Conservation (phyloP, 495 filamentous ascomycete genomes). For the Articulospora tetracladia region DNA sequence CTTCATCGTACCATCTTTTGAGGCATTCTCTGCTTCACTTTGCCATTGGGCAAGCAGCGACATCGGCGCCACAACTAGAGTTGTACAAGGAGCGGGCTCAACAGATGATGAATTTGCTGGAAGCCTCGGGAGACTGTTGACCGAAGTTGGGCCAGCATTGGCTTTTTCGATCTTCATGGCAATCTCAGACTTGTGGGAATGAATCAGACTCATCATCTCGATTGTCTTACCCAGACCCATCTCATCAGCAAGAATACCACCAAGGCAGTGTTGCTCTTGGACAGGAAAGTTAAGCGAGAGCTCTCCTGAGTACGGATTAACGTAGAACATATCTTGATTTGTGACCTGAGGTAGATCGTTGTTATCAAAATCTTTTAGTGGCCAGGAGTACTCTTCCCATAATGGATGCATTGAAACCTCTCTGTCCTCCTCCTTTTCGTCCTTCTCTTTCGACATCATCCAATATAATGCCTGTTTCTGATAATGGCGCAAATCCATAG, state of each 20-base stretch:
- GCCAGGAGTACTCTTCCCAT: constrained; percentile 96
- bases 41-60: constrained; percentile 94
- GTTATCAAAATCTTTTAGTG: constrained; percentile 81
- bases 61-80: constrained; percentile 92
- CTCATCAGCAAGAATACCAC: constrained; percentile 91
- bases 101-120: constrained; percentile 49
- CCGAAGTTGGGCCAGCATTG: constrained; percentile 33
- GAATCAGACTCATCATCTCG: constrained; percentile 92
- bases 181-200: constrained; percentile 68
- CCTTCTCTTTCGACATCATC: constrained; percentile 92
- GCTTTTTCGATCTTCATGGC: constrained; percentile 26
- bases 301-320: constrained; percentile 95
- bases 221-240: constrained; percentile 94
- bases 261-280: constrained; percentile 92
- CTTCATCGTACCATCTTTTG: constrained; percentile 73
- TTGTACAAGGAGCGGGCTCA: constrained; percentile 77
- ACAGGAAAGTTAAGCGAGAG: constrained; percentile 87
- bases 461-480: constrained; percentile 93
- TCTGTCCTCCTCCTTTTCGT: constrained; percentile 58
- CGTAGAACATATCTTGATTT: constrained; percentile 73
- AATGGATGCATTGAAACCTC: constrained; percentile 87
- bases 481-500: constrained; percentile 81
- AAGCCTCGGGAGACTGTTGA: constrained; percentile 56
- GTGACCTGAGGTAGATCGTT: constrained; percentile 60
- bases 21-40: constrained; percentile 88